Evolutionary conservation across 2,329 filamentous ascomycete species (phyloP).

Genomic region (Talaromyces funiculosus): DNA sequence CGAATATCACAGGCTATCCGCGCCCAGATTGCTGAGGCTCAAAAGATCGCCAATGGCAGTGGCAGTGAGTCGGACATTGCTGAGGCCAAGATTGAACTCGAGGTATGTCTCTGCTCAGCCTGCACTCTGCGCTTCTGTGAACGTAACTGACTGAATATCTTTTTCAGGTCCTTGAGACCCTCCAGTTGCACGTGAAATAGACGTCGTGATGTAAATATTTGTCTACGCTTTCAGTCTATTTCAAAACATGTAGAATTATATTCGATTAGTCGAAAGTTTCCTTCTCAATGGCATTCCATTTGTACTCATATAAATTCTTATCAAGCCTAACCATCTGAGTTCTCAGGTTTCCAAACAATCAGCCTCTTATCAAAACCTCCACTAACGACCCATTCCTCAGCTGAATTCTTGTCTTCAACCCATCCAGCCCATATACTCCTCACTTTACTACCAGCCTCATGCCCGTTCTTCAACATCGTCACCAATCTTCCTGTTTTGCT

Average conservation of each 20-base stretch:
- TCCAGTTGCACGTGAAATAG: constrained; percentile 47
- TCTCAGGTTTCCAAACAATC: constrained; percentile 49
- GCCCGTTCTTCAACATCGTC: constrained; percentile 44
- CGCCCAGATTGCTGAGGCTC: constrained; percentile 86
- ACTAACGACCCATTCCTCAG: constrained; percentile 53
- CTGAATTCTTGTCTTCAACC: constrained; percentile 27
- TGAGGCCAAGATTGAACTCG: constrained; percentile 97
- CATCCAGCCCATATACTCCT: constrained; percentile 53
- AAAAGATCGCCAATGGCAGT: constrained; percentile 84
- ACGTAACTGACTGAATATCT: constrained; percentile 10
- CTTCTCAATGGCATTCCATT: constrained; percentile 16
- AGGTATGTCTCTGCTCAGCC: constrained; percentile 56
- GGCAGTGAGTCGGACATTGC: constrained; percentile 97
- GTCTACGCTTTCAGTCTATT: constrained; percentile 21
- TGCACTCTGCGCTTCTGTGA: background rate
- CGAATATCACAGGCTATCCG: constrained; percentile 57
- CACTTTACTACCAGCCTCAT: constrained; percentile 55
- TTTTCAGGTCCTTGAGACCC: constrained; percentile 44
- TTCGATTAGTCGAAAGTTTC: constrained; percentile 23
- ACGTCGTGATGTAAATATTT: constrained; percentile 36
- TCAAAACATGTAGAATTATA: constrained; percentile 36
- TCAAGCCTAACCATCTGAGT: background rate
- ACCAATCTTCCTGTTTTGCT: constrained; percentile 53
- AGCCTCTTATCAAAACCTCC: constrained; percentile 60
- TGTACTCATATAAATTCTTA: constrained; percentile 9